A percentile compares a stretch with the other conserved stretches of the same genome.
Conservation (phyloP, 192 early-diverging fungal species). For the Podila verticillata region DNA sequence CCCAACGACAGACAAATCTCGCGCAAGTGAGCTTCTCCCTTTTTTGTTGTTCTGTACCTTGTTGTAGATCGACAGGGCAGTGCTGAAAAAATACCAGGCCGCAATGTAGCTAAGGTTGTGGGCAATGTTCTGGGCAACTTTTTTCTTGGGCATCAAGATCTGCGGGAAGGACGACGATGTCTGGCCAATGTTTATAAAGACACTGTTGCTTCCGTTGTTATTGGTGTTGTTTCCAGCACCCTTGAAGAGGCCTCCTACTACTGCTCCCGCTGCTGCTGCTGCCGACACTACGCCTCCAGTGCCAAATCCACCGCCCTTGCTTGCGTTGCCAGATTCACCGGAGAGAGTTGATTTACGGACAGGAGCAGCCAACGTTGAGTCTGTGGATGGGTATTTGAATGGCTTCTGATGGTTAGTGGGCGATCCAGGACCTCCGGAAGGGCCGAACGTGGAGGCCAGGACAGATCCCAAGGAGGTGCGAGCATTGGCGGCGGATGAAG, state of each 20-base stretch:
- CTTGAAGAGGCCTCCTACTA: neutral
- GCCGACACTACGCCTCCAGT: neutral
- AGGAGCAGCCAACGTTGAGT: neutral
- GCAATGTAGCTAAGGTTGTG: conserved; percentile 58
- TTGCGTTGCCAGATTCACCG: neutral
- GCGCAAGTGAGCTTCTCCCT: too few relatives aligned
- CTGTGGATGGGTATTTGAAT: conserved; percentile 25
- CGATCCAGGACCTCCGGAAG: conserved; percentile 8
- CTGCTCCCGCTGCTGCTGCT: neutral
- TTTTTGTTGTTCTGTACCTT: conserved; percentile 48
- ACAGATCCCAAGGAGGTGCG: conserved; percentile 26
- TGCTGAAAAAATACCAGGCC: conserved; percentile 82
- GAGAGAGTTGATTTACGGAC: neutral
- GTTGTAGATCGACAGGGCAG: conserved; percentile 83
- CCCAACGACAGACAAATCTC: too few relatives aligned
- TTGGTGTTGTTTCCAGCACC: neutral
- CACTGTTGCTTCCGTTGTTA: conserved; percentile 15
- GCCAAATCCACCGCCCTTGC: neutral
- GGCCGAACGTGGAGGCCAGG: conserved; percentile 21
- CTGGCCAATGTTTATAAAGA: conserved; percentile 46
- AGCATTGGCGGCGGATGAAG: neutral
- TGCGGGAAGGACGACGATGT: conserved; percentile 34
- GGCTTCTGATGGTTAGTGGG: conserved; percentile 4
- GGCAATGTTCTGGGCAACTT: conserved; percentile 29
- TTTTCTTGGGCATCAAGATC: conserved; percentile 49